Evolutionary conservation across 495 filamentous ascomycete species (phyloP).

Genomic region (Penicillium cinerascens): DNA sequence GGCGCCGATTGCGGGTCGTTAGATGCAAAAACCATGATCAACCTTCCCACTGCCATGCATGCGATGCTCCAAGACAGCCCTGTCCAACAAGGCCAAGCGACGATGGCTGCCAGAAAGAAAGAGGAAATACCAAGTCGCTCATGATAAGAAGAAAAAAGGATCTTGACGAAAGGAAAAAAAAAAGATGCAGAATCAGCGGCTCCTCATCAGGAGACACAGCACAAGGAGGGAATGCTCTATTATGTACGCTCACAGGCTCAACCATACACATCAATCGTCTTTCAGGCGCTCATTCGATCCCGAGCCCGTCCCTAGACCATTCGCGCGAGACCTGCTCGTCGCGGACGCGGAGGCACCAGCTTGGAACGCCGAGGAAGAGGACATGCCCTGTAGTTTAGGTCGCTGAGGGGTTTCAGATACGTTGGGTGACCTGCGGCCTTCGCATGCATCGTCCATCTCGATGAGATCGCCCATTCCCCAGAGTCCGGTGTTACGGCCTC

Average conservation of each 20-base stretch:
- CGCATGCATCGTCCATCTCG: conserved; percentile 67
- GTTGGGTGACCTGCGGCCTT: conserved; percentile 27
- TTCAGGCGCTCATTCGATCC: conserved; percentile 24
- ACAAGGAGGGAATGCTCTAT: conserved; percentile 16
- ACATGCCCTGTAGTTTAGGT: conserved; percentile 17
- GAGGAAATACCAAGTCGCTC: conserved; percentile 21
- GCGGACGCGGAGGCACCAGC: conserved; percentile 26
- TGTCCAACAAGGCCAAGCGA: background rate
- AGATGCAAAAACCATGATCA: background rate
- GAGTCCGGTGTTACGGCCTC: conserved; percentile 34
- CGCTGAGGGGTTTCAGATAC: conserved; percentile 17
- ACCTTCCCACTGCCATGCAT: background rate
- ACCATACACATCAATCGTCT: conserved; percentile 29
- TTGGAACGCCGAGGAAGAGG: conserved; percentile 24
- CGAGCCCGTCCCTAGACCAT: conserved; percentile 14
- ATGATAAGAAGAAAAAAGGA: conserved; percentile 7
- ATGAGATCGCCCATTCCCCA: conserved; percentile 69
- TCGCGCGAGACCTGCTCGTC: conserved; percentile 43
- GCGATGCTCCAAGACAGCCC: background rate
- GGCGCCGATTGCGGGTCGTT: background rate
- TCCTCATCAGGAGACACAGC: conserved; percentile 7
- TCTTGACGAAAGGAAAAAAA: background rate
- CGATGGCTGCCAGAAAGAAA: conserved; percentile 5
- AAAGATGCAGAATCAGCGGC: conserved; percentile 16
- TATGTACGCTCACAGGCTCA: conserved; percentile 25